Conservation (phyloP, 164 flowering plant species). For the Warburgia ugandensis region DNA sequence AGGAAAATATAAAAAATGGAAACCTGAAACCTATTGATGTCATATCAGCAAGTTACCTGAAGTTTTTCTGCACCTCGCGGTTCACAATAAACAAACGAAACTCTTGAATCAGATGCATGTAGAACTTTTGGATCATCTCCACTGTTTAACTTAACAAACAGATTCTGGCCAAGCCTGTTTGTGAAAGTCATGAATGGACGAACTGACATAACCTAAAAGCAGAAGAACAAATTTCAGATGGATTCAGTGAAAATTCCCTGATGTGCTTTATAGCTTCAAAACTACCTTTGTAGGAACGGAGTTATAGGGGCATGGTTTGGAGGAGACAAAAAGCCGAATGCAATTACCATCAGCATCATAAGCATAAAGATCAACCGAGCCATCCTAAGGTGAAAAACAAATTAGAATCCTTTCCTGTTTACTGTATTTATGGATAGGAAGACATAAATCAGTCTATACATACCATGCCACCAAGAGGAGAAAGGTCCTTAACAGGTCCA, state of each 20-base stretch:
- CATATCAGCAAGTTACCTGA: constrained; percentile 47
- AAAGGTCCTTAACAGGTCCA: constrained; percentile 75
- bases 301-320: constrained; percentile 80
- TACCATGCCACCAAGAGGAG: constrained; percentile 94
- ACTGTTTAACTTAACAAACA: constrained; percentile 51
- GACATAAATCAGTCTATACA: not conserved
- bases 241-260: not conserved
- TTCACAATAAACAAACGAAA: constrained; percentile 53
- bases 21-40: too few species aligned
- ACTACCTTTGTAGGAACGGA: constrained; percentile 92
- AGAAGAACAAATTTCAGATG: constrained; percentile 5
- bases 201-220: constrained; percentile 57
- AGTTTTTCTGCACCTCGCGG: constrained; percentile 44
- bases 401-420: not conserved
- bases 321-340: constrained; percentile 70
- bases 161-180: constrained; percentile 74
- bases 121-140: constrained; percentile 77
- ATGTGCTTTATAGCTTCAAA: not conserved
- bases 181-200: constrained; percentile 95
- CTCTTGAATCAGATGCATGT: constrained; percentile 65
- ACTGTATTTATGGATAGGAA: not conserved
- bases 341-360: constrained; percentile 64
- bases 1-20: not conserved
- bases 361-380: constrained; percentile 77
- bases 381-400: constrained; percentile 48